These are phyloP conservation scores for Xylariaceae sp. DNA, from an alignment of 2,329 filamentous ascomycete species.

Conservation along the genomic window DNA sequence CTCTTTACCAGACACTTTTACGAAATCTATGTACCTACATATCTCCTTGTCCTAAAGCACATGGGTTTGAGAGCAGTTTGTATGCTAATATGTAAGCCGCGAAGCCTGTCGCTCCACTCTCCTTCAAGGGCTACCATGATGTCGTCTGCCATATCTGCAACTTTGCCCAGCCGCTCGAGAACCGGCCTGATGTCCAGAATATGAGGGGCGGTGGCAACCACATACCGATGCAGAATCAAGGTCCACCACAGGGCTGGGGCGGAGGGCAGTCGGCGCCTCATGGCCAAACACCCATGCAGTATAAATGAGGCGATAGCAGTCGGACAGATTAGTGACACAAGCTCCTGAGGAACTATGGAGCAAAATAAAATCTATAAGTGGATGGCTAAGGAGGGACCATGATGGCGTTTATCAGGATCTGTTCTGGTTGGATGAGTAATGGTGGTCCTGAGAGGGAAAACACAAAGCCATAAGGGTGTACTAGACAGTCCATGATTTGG, in stretches of 20 bases:
- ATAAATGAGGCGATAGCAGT: constrained; percentile 29
- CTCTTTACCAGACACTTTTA: neutral
- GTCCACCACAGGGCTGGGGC: constrained; percentile 29
- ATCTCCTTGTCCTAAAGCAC: neutral
- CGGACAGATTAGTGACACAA: too few species aligned
- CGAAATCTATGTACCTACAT: neutral
- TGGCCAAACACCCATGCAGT: constrained; percentile 38
- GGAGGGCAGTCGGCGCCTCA: constrained; percentile 24
- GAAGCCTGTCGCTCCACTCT: constrained; percentile 74
- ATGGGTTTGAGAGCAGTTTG: neutral
- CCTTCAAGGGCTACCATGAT: constrained; percentile 69
- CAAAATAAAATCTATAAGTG: too few species aligned
- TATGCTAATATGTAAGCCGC: constrained; percentile 15
- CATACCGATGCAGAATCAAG: constrained; percentile 45
- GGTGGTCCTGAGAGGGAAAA: too few species aligned
- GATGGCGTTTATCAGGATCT: too few species aligned
- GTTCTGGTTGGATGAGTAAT: too few species aligned
- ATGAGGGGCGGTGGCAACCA: constrained; percentile 51
- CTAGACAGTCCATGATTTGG: too few species aligned
- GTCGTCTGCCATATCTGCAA: constrained; percentile 77
- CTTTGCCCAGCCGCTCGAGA: constrained; percentile 71
- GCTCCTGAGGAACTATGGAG: too few species aligned
- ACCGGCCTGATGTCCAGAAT: constrained; percentile 60
- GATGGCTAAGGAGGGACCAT: too few species aligned
- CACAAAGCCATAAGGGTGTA: too few species aligned